Conservation (phyloP, 1,284 basidiomycete genomes). For the Melampsora larici-populina region DNA sequence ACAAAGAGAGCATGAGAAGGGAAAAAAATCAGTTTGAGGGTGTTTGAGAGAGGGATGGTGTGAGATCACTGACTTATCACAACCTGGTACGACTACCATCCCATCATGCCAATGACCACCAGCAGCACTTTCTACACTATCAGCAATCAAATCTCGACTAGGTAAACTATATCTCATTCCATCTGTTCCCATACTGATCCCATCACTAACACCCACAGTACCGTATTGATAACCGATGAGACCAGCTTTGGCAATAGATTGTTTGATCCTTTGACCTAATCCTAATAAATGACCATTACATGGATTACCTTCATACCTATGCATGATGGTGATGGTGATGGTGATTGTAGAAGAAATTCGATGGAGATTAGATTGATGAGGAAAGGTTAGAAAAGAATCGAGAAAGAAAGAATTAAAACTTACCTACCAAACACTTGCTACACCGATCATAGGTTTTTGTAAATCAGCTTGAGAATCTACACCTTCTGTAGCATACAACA, state of each 20-base stretch:
- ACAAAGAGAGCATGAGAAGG: not conserved
- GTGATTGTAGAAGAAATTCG: slow-evolving; percentile 1
- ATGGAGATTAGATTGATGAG: not conserved
- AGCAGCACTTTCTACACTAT: slow-evolving; percentile 68
- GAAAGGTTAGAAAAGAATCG: slow-evolving; percentile 55
- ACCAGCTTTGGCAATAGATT: slow-evolving; percentile 68
- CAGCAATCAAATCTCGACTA: slow-evolving; percentile 82
- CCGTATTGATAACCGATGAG: slow-evolving; percentile 96
- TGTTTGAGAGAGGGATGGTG: too few relatives aligned
- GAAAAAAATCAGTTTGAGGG: not conserved
- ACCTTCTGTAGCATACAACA: slow-evolving; percentile 93
- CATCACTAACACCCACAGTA: slow-evolving; percentile 93
- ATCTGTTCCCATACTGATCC: slow-evolving; percentile 91
- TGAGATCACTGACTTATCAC: slow-evolving; percentile 66
- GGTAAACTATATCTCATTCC: slow-evolving; percentile 87
- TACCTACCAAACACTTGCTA: slow-evolving; percentile 85
- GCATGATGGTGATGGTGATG: not conserved
- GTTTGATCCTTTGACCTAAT: slow-evolving; percentile 81
- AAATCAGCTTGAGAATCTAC: slow-evolving; percentile 67
- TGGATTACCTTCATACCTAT: slow-evolving; percentile 56
- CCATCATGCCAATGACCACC: slow-evolving; percentile 98
- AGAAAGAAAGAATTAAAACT: slow-evolving; percentile 50
- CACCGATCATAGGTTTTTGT: slow-evolving; percentile 89
- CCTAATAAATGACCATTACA: slow-evolving; percentile 87
- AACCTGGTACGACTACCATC: slow-evolving; percentile 91